Evolutionary conservation across 139 green algal species (phyloP).

Genomic region (Haematococcus lacustris): DNA sequence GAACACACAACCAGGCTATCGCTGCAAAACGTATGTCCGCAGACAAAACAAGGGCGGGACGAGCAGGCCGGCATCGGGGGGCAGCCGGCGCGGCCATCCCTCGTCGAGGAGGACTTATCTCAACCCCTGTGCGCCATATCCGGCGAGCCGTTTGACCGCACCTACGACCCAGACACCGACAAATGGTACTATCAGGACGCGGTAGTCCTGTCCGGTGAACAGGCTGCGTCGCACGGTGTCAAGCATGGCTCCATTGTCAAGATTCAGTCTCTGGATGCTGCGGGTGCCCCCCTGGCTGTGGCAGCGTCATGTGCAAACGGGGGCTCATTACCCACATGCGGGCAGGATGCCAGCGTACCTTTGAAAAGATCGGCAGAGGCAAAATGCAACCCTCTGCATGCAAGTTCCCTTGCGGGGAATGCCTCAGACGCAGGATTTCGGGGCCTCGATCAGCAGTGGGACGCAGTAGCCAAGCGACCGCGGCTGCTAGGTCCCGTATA

Average conservation of each 20-base stretch:
- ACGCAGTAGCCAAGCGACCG: too few relatives aligned
- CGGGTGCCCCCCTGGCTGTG: too few relatives aligned
- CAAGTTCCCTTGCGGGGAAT: too few relatives aligned
- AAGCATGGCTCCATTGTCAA: constrained; percentile 40
- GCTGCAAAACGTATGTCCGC: too few relatives aligned
- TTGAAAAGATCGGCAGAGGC: neutral
- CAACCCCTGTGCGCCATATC: constrained; percentile 49
- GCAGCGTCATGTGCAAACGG: neutral
- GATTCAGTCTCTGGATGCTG: too few relatives aligned
- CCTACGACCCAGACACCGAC: constrained; percentile 42
- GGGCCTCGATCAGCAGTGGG: too few relatives aligned
- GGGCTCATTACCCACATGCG: neutral
- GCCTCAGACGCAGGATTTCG: too few relatives aligned
- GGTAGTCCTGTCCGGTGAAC: constrained; percentile 19
- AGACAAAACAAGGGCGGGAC: too few relatives aligned
- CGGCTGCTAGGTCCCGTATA: too few relatives aligned
- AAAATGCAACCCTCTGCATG: too few relatives aligned
- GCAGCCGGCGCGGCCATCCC: neutral
- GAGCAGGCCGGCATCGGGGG: neutral
- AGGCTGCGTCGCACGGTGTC: constrained; percentile 29
- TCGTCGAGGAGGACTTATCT: constrained; percentile 38
- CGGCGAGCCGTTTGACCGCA: constrained; percentile 47
- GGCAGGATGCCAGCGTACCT: neutral
- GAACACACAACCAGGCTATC: too few relatives aligned
- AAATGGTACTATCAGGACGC: constrained; percentile 48